A percentile compares a stretch with the other conserved stretches of the same genome.
phyloP scores from a whole-genome alignment of 208 protist genomes.

The Trypanosoma congolense region DNA sequence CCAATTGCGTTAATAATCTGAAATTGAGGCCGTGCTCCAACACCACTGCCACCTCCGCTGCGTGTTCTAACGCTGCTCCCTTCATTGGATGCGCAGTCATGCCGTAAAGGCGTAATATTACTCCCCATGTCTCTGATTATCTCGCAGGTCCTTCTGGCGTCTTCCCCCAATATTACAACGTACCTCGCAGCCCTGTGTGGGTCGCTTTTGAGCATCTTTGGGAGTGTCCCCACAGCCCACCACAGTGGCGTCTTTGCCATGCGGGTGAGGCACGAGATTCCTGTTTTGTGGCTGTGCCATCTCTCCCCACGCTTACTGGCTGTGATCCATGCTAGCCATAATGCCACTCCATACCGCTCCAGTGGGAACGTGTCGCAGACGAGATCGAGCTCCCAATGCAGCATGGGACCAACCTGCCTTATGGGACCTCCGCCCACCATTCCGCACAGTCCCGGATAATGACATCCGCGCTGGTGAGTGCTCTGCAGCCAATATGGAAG shows the following conservation, averaged over 20 bases:
- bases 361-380: not conserved
- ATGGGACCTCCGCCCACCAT: not conserved
- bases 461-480: slow-evolving; percentile 3
- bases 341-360: slow-evolving; percentile 4
- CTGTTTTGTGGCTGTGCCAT: slow-evolving; percentile 11
- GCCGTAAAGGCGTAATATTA: not conserved
- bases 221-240: slow-evolving; percentile 4
- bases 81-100: slow-evolving; percentile 7
- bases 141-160: not conserved
- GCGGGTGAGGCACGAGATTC: slow-evolving; percentile 1
- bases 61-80: not conserved
- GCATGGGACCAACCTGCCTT: not conserved
- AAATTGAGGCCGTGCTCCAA: slow-evolving; percentile 1
- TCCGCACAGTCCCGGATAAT: not conserved
- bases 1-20: slow-evolving; percentile 2
- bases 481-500: not conserved
- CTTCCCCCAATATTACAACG: not conserved
- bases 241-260: not conserved
- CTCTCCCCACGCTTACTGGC: slow-evolving; percentile 9
- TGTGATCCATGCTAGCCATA: slow-evolving; percentile 1
- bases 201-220: slow-evolving; percentile 6
- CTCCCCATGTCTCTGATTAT: slow-evolving; percentile 5
- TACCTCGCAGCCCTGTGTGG: slow-evolving; percentile 5
- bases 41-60: not conserved
- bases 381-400: slow-evolving; percentile 1